phyloP scores from a whole-genome alignment of 768 basidiomycete species.

The Tricholoma sp. region DNA sequence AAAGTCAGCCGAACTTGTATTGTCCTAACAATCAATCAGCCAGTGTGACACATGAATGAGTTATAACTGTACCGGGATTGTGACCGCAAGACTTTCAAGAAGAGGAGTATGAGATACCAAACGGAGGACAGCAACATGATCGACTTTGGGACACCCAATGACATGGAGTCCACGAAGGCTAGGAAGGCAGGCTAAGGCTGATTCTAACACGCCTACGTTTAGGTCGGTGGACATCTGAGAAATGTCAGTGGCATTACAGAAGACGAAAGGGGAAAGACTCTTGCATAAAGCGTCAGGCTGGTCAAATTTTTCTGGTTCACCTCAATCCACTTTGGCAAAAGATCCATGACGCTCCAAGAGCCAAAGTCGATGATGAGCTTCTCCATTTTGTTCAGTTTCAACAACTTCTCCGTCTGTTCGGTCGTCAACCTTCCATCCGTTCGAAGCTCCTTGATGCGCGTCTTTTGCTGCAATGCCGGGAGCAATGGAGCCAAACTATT shows the following conservation, averaged over 20 bases:
- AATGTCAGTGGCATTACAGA: neutral
- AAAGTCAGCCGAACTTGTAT: slow-evolving; percentile 21
- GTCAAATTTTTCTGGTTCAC: slow-evolving; percentile 40
- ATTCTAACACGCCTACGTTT: slow-evolving; percentile 45
- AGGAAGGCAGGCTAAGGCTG: slow-evolving; percentile 45
- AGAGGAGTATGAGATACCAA: slow-evolving; percentile 43
- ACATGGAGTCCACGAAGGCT: slow-evolving; percentile 55
- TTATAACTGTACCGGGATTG: slow-evolving; percentile 43
- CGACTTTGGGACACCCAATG: slow-evolving; percentile 52
- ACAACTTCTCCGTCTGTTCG: slow-evolving; percentile 43
- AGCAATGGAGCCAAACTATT: slow-evolving; percentile 48
- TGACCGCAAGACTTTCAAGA: slow-evolving; percentile 58
- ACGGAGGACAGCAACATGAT: slow-evolving; percentile 45
- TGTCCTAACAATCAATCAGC: slow-evolving; percentile 21
- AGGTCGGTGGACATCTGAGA: slow-evolving; percentile 52
- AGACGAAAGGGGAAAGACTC: slow-evolving; percentile 20
- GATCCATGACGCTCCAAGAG: slow-evolving; percentile 58
- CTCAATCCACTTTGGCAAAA: slow-evolving; percentile 52
- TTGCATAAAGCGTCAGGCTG: slow-evolving; percentile 55
- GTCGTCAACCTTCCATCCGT: slow-evolving; percentile 49
- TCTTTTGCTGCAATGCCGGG: slow-evolving; percentile 37
- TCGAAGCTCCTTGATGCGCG: slow-evolving; percentile 40
- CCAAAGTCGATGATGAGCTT: slow-evolving; percentile 50
- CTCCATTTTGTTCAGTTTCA: slow-evolving; percentile 29
- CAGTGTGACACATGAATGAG: neutral